A percentile compares a stretch with the other conserved stretches of the same genome.
phyloP scores from a whole-genome alignment of 2,329 filamentous ascomycete genomes.

The Chrysoporthe cubensis region DNA sequence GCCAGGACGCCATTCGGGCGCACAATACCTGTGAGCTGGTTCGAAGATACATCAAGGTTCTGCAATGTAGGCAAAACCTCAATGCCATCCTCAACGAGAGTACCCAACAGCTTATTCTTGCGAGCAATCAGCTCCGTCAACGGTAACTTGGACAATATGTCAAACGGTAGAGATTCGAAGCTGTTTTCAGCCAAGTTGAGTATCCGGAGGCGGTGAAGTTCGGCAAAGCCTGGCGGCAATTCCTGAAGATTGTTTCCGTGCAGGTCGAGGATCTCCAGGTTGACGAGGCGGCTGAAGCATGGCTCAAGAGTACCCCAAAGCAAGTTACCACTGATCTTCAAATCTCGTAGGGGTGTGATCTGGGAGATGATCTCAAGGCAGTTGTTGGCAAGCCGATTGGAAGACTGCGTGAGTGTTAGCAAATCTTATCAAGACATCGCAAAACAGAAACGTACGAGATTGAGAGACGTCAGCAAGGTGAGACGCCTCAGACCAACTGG shows the following conservation, averaged over 20 bases:
- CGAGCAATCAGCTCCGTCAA: slow-evolving; percentile 74
- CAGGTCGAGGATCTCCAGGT: slow-evolving; percentile 80
- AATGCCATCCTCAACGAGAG: slow-evolving; percentile 68
- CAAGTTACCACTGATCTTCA: slow-evolving; percentile 80
- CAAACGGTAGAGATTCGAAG: slow-evolving; percentile 72
- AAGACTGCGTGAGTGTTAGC: slow-evolving; percentile 58
- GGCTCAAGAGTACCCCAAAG: slow-evolving; percentile 70
- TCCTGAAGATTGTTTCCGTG: slow-evolving; percentile 77
- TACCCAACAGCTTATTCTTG: slow-evolving; percentile 78
- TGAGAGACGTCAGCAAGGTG: slow-evolving; percentile 75
- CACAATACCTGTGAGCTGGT: slow-evolving; percentile 66
- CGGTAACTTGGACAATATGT: slow-evolving; percentile 67
- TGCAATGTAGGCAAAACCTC: slow-evolving; percentile 68
- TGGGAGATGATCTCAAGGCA: slow-evolving; percentile 75
- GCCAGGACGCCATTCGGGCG: slow-evolving; percentile 49
- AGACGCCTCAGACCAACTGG: slow-evolving; percentile 78
- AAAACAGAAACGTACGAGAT: slow-evolving; percentile 63
- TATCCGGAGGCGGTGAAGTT: slow-evolving; percentile 70
- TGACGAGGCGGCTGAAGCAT: slow-evolving; percentile 64
- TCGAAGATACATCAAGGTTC: slow-evolving; percentile 76
- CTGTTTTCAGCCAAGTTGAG: slow-evolving; percentile 82
- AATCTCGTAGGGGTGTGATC: slow-evolving; percentile 72
- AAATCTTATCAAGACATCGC: slow-evolving; percentile 1
- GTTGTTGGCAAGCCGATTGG: slow-evolving; percentile 77
- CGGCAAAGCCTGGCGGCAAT: slow-evolving; percentile 69